A percentile compares a stretch with the other conserved stretches of the same genome.
These are phyloP conservation scores for Lepiota brunneoincarnata DNA, from an alignment of 768 basidiomycete species.

Conservation along the genomic window DNA sequence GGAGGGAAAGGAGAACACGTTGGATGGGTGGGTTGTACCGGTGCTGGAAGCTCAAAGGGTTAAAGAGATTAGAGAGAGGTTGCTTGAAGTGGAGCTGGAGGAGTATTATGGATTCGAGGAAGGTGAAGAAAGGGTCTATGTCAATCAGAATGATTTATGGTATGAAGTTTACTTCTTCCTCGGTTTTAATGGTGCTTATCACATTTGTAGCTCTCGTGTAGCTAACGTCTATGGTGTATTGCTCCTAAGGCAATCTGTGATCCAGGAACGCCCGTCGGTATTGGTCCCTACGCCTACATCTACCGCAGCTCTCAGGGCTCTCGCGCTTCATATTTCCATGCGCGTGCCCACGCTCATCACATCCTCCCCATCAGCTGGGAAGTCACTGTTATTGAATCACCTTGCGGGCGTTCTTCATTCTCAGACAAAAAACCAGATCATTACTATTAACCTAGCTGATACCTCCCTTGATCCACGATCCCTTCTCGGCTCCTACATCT, in stretches of 20 bases:
- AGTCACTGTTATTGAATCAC: conserved; percentile 75
- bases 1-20: conserved; percentile 39
- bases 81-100: conserved; percentile 32
- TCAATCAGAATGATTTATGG: conserved; percentile 56
- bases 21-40: conserved; percentile 86
- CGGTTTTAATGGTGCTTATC: conserved; percentile 13
- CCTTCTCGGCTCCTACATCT: conserved; percentile 89
- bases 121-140: conserved; percentile 25
- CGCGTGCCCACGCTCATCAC: conserved; percentile 80
- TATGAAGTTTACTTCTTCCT: conserved; percentile 23
- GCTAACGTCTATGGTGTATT: conserved; percentile 66
- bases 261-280: conserved; percentile 24
- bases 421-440: conserved; percentile 58
- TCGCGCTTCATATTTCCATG: conserved; percentile 64
- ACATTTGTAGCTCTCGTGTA: conserved; percentile 45
- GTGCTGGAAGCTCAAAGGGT: conserved; percentile 65
- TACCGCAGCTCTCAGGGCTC: conserved; percentile 49
- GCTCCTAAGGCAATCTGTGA: conserved; percentile 47
- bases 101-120: conserved; percentile 47
- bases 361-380: conserved; percentile 86
- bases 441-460: conserved; percentile 89
- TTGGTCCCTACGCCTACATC: conserved; percentile 68
- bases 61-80: conserved; percentile 42
- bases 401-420: conserved; percentile 70
- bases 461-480: conserved; percentile 94